Base-by-base conservation (phyloP, 164 flowering plant genomes). In the Platanus orientalis region DNA sequence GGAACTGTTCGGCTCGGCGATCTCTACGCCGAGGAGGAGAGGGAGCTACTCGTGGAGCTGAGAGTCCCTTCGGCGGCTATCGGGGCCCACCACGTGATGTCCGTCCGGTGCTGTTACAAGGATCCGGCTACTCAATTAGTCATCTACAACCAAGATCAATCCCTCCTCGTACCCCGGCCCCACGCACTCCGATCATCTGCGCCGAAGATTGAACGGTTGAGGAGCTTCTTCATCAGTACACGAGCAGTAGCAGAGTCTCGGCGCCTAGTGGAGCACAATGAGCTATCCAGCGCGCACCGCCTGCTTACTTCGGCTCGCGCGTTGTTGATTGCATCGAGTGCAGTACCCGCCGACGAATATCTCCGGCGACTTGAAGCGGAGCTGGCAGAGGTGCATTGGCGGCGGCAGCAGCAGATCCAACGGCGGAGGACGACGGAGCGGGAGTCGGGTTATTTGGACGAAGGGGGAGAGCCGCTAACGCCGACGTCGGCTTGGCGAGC, bases 401-500 rank as follows among this genome's bases (percentile, higher is more conserved):
- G 82, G 42, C 69, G 84, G 29, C 79, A 82, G 67, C 66, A 73
- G 6, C 68, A 66, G 66, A 67, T 69, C 70, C 79, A 66, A 57
- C 73, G 79, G 76, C 56, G 73, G 70, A 64, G 71, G 57, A 17
- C 23, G 60, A 59, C 47, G 28, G 45, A 20, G 69, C 26, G 28
- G 40, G 57, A 42, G 32, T 58, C 40, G 12, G 55, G 29, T 52
- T 4, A 68, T 61, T 54, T 68, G 32, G 94, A 85, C 54, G 96
- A 88, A 61, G 79, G 76, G 51, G 87, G 84, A 0, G 98, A 93
- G 79, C 90, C 91, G 66, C 78, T 94, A 0, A 94, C 99, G 63
- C 97, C 96, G 56, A 81, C 90, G 0, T 87, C 98, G 76, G 98
- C 96, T 71, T 89, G 98, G 97, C 74, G 95, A 54, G 95, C 95